Evolutionary conservation across 202 grass and related monocot genomes (phyloP).

Genomic region (Musa balbisiana): DNA sequence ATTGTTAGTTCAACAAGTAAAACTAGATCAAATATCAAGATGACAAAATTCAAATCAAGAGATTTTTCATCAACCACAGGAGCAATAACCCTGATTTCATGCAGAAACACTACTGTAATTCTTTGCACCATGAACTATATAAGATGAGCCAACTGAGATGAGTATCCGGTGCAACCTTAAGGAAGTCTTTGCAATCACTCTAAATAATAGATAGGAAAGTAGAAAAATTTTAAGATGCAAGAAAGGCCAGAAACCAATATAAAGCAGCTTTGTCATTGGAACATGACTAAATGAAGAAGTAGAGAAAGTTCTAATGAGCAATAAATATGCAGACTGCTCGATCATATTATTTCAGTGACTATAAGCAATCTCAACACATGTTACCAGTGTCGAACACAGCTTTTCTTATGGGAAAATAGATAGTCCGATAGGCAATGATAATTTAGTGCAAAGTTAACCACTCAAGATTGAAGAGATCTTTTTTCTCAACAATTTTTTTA

Average conservation of each 20-base stretch:
- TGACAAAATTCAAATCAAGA: neutral
- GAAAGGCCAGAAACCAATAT: neutral
- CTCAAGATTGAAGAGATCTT: no score
- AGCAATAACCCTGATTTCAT: no score
- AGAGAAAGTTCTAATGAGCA: neutral
- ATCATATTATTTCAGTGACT: neutral
- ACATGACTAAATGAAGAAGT: neutral
- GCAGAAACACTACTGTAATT: neutral
- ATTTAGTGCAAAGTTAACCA: no score
- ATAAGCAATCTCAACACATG: neutral
- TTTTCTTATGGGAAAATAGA: no score
- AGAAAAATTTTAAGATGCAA: neutral
- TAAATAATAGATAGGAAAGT: no score
- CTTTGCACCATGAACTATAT: neutral
- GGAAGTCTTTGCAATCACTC: no score
- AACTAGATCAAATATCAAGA: neutral
- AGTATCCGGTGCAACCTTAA: no score
- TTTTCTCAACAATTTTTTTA: neutral
- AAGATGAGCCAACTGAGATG: neutral
- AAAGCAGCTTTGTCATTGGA: neutral
- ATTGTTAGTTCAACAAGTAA: neutral
- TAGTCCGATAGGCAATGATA: no score
- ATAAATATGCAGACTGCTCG: neutral
- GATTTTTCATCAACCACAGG: neutral
- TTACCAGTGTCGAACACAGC: no score